Evolutionary conservation across 257 asterid species (phyloP), one percentile per base, ranked within the genome.

Genomic region (Linderniella brevidens): DNA sequence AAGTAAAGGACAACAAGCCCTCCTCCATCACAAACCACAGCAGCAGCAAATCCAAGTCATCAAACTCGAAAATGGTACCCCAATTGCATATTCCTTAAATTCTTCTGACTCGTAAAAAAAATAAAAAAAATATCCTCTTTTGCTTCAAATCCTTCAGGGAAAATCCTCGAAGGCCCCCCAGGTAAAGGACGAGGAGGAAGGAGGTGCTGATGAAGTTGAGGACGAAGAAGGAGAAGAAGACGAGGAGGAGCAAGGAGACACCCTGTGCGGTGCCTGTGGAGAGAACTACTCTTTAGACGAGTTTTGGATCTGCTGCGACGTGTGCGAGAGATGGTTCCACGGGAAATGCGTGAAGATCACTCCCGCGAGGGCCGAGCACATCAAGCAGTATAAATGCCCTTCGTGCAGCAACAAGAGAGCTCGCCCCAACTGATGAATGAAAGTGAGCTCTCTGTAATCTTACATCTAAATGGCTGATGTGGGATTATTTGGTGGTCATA

Each of bases 271-370:
- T 41, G 68, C 67, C 6, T 74, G 82, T 62, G 80, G 77, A 9
- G 73, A 71, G 48, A 55, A 66, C 58, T 68, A 71, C 45, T 66
- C 66, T 13, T 37, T 62, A 10, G 79, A 75, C 53, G 74, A 66
- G 45, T 72, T 72, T 41, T 66, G 77, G 85, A 76, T 76, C 53
- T 68, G 67, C 14, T 76, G 73, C 45, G 79, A 75, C 39, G 32
- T 66, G 19, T 75, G 83, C 39, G 76, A 71, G 67, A 63, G 63
- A 57, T 75, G 80, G 80, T 76, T 71, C 70, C 80, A 76, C 53
- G 79, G 80, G 11, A 68, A 75, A 58, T 72, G 84, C 9, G 79
- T 71, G 62, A 75, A 65, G 64, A 66, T 75, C 54, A 75, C 84
- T 39, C 79, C 80, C 36, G 84, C 77, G 1, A 67, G 60, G 62